phyloP scores from a whole-genome alignment of 2,329 filamentous ascomycete genomes.

The Hymenoscyphus scutula region DNA sequence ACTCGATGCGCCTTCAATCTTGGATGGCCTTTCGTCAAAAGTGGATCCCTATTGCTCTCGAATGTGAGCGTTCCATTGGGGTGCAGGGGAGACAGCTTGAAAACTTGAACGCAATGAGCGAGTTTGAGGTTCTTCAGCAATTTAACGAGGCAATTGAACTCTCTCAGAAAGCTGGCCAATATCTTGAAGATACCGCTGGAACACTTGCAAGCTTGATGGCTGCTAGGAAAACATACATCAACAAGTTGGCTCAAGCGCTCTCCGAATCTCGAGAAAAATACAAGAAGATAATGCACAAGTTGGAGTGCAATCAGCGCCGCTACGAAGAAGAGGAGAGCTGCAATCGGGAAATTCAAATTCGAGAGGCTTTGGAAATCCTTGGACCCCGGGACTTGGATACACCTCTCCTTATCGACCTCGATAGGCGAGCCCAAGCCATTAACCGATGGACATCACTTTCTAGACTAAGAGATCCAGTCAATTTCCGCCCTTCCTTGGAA shows the following conservation, averaged over 20 bases:
- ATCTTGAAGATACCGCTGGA: constrained; percentile 12
- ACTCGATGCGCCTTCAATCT: background rate
- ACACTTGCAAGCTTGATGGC: constrained; percentile 17
- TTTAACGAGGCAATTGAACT: constrained; percentile 20
- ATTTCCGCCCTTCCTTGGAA: constrained; percentile 7
- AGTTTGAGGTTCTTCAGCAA: constrained; percentile 13
- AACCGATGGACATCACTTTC: constrained; percentile 27
- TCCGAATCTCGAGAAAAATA: constrained; percentile 11
- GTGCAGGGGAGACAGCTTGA: constrained; percentile 16
- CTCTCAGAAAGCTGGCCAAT: constrained; percentile 13
- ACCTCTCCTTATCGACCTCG: constrained; percentile 23
- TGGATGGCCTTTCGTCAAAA: constrained; percentile 18
- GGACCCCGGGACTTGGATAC: constrained; percentile 24
- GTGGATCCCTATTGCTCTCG: constrained; percentile 4
- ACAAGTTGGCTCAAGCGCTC: constrained; percentile 6
- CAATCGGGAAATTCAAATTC: constrained; percentile 13
- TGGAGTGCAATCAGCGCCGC: constrained; percentile 13
- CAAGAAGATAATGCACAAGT: constrained; percentile 9
- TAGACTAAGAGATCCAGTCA: constrained; percentile 15
- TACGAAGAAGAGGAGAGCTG: constrained; percentile 24
- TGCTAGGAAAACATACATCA: constrained; percentile 15
- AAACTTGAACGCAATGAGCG: constrained; percentile 11
- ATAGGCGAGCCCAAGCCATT: constrained; percentile 22
- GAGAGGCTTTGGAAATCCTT: constrained; percentile 25
- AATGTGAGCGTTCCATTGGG: constrained; percentile 12